Percentiles rank a stretch among this genome's conserved stretches.
phyloP scores from a whole-genome alignment of 768 basidiomycete species.

The Termitomyces sp. region DNA sequence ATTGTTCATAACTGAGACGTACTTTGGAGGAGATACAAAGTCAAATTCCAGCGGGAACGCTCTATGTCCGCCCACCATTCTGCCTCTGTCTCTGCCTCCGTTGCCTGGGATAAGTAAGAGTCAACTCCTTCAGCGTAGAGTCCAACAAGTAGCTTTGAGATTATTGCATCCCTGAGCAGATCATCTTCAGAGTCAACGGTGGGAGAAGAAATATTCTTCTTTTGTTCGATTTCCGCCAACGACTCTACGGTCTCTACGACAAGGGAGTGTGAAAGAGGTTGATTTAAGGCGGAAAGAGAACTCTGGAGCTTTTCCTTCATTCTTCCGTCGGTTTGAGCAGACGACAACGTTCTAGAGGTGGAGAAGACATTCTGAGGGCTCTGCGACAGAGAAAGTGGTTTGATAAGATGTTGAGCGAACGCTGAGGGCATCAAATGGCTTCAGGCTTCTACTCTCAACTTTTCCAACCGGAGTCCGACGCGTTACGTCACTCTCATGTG shows the following conservation, averaged over 20 bases:
- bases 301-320: constrained; percentile 29
- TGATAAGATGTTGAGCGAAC: constrained; percentile 33
- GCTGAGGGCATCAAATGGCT: constrained; percentile 26
- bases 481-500: constrained; percentile 18
- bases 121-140: constrained; percentile 66
- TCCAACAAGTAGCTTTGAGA: constrained; percentile 44
- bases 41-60: constrained; percentile 48
- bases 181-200: constrained; percentile 26
- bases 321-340: constrained; percentile 3
- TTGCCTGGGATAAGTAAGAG: constrained; percentile 58
- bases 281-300: constrained; percentile 32
- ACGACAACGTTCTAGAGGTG: not conserved
- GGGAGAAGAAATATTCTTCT: not conserved
- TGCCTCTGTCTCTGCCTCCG: constrained; percentile 66
- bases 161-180: constrained; percentile 35
- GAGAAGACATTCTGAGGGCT: constrained; percentile 14
- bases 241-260: constrained; percentile 20
- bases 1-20: constrained; percentile 19
- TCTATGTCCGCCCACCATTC: constrained; percentile 82
- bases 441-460: too few relatives aligned
- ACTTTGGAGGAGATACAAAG: constrained; percentile 78
- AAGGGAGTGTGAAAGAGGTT: constrained; percentile 16
- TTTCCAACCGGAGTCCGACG: not conserved
- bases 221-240: constrained; percentile 22
- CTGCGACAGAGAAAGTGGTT: constrained; percentile 22